Evolutionary conservation across 2,329 filamentous ascomycete species (phyloP).

Genomic region (Berkeleyomyces basicola): DNA sequence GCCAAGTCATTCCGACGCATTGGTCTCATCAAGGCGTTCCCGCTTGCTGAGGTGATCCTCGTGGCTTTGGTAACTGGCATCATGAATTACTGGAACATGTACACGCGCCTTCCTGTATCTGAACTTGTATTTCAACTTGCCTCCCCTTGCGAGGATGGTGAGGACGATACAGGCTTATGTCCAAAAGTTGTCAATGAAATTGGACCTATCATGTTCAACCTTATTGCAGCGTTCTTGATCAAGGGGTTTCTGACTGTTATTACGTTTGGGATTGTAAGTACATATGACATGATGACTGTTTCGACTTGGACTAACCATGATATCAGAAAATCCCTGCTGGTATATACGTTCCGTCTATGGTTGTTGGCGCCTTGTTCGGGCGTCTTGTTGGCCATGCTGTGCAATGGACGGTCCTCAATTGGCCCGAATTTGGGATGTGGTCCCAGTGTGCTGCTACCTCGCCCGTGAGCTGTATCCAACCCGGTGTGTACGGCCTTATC

Average conservation of each 20-base stretch:
- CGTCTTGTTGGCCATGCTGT: conserved; percentile 72
- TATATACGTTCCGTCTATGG: conserved; percentile 98
- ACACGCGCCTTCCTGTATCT: conserved; percentile 77
- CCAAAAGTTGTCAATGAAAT: conserved; percentile 58
- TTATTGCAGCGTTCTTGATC: conserved; percentile 68
- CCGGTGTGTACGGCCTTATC: conserved; percentile 90
- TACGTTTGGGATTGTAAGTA: conserved; percentile 69
- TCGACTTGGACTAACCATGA: not conserved
- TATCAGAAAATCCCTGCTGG: conserved; percentile 73
- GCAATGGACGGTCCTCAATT: conserved; percentile 63
- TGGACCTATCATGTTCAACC: conserved; percentile 52
- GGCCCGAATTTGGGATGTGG: conserved; percentile 58
- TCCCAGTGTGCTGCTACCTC: conserved; percentile 52
- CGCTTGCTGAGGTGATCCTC: conserved; percentile 71
- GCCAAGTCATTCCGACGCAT: conserved; percentile 76
- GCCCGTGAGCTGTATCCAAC: conserved; percentile 74
- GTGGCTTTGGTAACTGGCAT: conserved; percentile 75
- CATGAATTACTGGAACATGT: conserved; percentile 81
- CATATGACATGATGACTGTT: not conserved
- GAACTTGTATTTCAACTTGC: conserved; percentile 83
- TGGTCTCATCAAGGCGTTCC: conserved; percentile 60
- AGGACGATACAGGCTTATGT: conserved; percentile 53
- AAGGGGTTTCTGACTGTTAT: conserved; percentile 79
- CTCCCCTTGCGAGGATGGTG: conserved; percentile 64
- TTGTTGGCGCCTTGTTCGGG: conserved; percentile 83